Evolutionary conservation across 192 early-diverging fungal species (phyloP), one percentile per base, ranked within the genome.

Genomic region (Paraglomus brasilianum): DNA sequence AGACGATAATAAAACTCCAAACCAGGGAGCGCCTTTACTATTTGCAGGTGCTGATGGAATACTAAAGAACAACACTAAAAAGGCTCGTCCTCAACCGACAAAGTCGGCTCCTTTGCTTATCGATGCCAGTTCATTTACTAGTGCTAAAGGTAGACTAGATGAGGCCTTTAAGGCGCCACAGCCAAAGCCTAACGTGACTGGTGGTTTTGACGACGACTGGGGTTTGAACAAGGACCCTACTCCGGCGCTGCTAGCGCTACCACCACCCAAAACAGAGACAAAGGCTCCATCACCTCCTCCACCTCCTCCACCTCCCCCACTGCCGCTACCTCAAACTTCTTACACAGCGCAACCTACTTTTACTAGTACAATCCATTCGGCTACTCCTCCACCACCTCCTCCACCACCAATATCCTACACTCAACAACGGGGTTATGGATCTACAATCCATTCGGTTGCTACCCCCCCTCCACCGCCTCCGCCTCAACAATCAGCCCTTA

Each of bases 131-230:
- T 75, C 70, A n/a, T 43, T 73, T 1, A 51, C 60, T 6, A 52
- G 72, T 43, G 71, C 71, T 8, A 74, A 74, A 30, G 62, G 59
- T 47, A 78, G 75, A 65, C 77, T 80, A 19, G 51, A 72, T 44
- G 69, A 67, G n/a, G 48, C 77, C 13, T 68, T 73, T 41, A 69
- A 70, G 15, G 22, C 81, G 7, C 44, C 73, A 5, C 30, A 63
- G 19, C 14, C 78, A 40, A 71, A 72, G 9, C 60, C 72, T 57
- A 71, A 69, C 8, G 70, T 77, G 30, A 56, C 75, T 62, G 81
- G 73, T 5, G 83, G 83, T 52, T 78, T 83, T 50, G 80, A 85
- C 65, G 82, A 85, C 66, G 84, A 81, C 5, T 85, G 84, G 84
- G 64, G 62, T 22, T 56, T 69, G 68, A 46, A 63, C 11, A 19